Evolutionary conservation across 2,329 filamentous ascomycete species (phyloP), one percentile per base, ranked within the genome.

Genomic region (Fonsecaea multimorphosa): DNA sequence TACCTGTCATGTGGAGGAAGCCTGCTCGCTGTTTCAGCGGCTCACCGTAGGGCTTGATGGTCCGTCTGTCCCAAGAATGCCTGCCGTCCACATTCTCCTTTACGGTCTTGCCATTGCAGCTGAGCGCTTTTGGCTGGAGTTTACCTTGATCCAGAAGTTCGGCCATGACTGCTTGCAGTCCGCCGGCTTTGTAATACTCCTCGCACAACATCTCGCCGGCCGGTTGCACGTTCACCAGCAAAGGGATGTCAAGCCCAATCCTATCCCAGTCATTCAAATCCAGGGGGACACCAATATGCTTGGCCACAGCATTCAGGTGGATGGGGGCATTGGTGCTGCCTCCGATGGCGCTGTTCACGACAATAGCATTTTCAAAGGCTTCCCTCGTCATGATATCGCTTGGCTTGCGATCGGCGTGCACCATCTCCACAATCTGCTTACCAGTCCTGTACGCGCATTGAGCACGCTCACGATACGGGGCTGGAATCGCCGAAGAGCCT

Each of bases 271-370:
- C 84, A 66, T 86, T 81, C 34, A 85, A 73, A 12, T 80, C 77
- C 0, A 86, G 73, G 0, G 78, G 73, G 1, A 86, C 80, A 1
- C 83, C 83, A 11, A 84, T 80, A 60, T 86, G 84, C 65, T 82
- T 83, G 1, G 84, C 84, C 24, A 86, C 80, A 9, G 84, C 84
- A 44, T 81, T 83, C 55, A 86, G 74, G 71, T 86, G 84, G 56
- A 86, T 85, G 0, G 84, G 83, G 0, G 84, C 84, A 67, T 86
- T 86, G 3, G 84, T 85, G 67, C 82, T 84, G 14, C 84, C 84
- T 29, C 84, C 84, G 60, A 86, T 84, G 22, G 84, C 84, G 1
- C 82, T 83, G 66, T 85, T 85, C 49, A 79, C 79, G 5, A 82
- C 81, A 31, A 86, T 84, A 6, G 82, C 83, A 65, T 86, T 86